Percentiles rank a stretch among this genome's conserved stretches.
phyloP scores from a whole-genome alignment of 768 basidiomycete species.

The Boletus fagicola region DNA sequence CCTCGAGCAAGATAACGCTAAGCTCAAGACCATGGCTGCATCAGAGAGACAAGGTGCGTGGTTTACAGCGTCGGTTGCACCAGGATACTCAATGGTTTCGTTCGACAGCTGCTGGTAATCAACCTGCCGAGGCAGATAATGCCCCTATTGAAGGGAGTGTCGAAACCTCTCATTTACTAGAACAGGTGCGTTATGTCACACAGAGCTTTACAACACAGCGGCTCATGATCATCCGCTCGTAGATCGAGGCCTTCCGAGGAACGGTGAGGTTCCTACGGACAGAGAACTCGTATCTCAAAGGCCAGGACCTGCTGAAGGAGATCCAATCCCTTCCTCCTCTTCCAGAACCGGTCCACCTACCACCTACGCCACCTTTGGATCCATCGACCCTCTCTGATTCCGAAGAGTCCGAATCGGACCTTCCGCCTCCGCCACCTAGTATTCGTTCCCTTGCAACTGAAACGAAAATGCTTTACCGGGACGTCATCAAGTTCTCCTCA shows the following conservation, averaged over 20 bases:
- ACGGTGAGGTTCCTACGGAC: slow-evolving; percentile 90
- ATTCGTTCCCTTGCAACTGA: slow-evolving; percentile 74
- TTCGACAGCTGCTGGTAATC: slow-evolving; percentile 43
- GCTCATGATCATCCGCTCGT: slow-evolving; percentile 12
- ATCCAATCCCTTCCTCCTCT: slow-evolving; percentile 73
- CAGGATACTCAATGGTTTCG: not conserved
- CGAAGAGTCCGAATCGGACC: slow-evolving; percentile 56
- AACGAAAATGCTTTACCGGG: slow-evolving; percentile 83
- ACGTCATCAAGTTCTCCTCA: slow-evolving; percentile 83
- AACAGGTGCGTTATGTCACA: slow-evolving; percentile 58
- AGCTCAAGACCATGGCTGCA: slow-evolving; percentile 66
- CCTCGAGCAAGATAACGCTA: slow-evolving; percentile 84
- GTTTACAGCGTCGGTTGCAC: not conserved
- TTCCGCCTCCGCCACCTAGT: slow-evolving; percentile 44
- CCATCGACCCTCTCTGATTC: slow-evolving; percentile 68
- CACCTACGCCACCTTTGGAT: slow-evolving; percentile 65
- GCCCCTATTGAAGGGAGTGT: slow-evolving; percentile 73
- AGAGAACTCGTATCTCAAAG: slow-evolving; percentile 92
- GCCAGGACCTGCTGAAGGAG: slow-evolving; percentile 84
- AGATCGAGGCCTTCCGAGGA: slow-evolving; percentile 89
- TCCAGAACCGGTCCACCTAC: slow-evolving; percentile 44
- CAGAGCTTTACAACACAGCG: not conserved
- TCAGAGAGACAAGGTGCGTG: slow-evolving; percentile 69
- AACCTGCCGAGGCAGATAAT: slow-evolving; percentile 56
- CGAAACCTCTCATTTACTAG: slow-evolving; percentile 84